Percentiles rank a stretch among this genome's conserved stretches.
phyloP scores from a whole-genome alignment of 2,329 filamentous ascomycete genomes.

The Calonectria fujianensis region DNA sequence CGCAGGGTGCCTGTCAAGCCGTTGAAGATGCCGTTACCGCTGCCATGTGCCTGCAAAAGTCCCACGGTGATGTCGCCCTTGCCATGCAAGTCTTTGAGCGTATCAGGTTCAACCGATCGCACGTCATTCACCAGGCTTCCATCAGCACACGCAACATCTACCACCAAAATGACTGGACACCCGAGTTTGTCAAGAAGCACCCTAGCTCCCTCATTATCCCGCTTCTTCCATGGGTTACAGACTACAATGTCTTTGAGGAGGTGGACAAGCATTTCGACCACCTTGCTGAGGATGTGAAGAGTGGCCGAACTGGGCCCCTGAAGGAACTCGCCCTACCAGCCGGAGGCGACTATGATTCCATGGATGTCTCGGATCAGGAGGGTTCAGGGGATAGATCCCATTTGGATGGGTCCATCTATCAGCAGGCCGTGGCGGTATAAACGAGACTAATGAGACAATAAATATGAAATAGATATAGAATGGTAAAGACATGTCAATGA shows the following conservation, averaged over 20 bases:
- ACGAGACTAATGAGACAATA: not conserved
- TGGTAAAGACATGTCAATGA: not conserved
- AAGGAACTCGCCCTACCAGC: constrained; percentile 28
- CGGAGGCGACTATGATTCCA: constrained; percentile 14
- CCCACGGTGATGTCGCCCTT: constrained; percentile 25
- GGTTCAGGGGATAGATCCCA: not conserved
- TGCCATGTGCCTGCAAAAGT: constrained; percentile 27
- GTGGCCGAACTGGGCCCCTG: constrained; percentile 21
- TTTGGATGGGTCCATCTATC: not conserved
- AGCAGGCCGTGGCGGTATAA: not conserved
- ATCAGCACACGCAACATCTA: constrained; percentile 20
- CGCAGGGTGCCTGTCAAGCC: constrained; percentile 30
- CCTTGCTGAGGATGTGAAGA: constrained; percentile 29
- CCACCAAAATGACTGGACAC: constrained; percentile 27
- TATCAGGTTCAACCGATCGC: constrained; percentile 34
- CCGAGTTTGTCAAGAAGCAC: constrained; percentile 32
- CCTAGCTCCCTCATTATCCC: constrained; percentile 26
- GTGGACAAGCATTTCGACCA: constrained; percentile 30
- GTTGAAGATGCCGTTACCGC: constrained; percentile 24
- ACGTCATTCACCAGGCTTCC: constrained; percentile 31
- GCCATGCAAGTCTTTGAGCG: constrained; percentile 35
- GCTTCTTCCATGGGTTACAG: constrained; percentile 19
- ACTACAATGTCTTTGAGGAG: constrained; percentile 27
- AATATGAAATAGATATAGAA: not conserved
- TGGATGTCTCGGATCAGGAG: not conserved